Conservation (phyloP, 192 early-diverging fungal genomes). For the Coemansia sp. region DNA sequence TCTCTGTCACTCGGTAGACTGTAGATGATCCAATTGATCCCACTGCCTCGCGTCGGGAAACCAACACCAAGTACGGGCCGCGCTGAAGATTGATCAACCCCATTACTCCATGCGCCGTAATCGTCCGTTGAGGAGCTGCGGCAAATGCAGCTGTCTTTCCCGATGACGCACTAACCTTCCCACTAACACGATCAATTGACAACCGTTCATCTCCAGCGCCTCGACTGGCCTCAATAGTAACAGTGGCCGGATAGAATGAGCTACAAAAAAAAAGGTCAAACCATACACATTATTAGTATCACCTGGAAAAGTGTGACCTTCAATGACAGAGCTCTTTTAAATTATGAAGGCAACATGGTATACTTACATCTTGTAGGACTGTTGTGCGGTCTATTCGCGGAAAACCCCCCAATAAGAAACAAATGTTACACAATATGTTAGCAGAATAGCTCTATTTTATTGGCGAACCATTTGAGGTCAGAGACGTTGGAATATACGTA, state of each 20-base stretch:
- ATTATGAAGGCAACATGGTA: neutral
- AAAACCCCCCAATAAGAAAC: neutral
- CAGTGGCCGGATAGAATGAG: constrained; percentile 44
- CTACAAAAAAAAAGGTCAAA: constrained; percentile 10
- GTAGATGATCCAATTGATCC: constrained; percentile 37
- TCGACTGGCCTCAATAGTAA: constrained; percentile 39
- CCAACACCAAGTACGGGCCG: constrained; percentile 50
- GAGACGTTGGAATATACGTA: neutral
- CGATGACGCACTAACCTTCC: constrained; percentile 13
- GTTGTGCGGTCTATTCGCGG: constrained; percentile 50
- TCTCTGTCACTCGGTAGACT: constrained; percentile 47
- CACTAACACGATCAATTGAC: constrained; percentile 37
- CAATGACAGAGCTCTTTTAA: neutral
- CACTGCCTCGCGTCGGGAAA: constrained; percentile 43
- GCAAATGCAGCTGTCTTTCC: constrained; percentile 24
- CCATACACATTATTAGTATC: neutral
- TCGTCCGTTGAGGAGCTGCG: constrained; percentile 35
- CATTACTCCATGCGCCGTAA: constrained; percentile 48
- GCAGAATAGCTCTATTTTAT: no score
- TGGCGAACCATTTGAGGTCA: no score
- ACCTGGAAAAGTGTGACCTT: neutral
- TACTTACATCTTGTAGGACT: constrained; percentile 44
- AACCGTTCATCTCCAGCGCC: constrained; percentile 38
- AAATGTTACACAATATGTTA: neutral
- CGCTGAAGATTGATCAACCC: constrained; percentile 45